Evolutionary conservation across 2,329 filamentous ascomycete genomes (phyloP), one percentile per base, ranked within the genome.

Genomic region (Daldinia eschscholtzii): DNA sequence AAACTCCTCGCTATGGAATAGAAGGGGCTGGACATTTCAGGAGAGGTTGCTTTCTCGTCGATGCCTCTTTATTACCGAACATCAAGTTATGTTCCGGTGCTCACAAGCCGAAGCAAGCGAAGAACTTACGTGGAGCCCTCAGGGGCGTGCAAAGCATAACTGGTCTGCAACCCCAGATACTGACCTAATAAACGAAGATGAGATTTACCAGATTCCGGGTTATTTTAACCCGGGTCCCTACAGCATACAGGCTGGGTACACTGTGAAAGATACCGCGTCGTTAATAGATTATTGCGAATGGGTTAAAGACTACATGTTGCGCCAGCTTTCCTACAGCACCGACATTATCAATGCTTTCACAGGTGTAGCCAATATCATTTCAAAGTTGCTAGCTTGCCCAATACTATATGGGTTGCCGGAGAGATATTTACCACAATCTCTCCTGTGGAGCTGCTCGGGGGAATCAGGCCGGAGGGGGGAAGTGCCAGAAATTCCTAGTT

Each of bases 361-460:
- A 9, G 44, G 44, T 10, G 23, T 48, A 48, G 44, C 44, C 12
- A 48, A 48, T 13, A 13, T 4, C 44, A 6, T 48, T 9, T 48
- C 20, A 10, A 26, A 6, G 44, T n/a, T 48, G 12, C 44, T 48
- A 28, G 23, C 23, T 48, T 48, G 20, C 23, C 12, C 44, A 28
- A 64, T 66, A 33, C 13, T 70, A 2, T 70, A 55, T 26, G 61
- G 64, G 5, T 20, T 71, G 12, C 67, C 70, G 13, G 67, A 71
- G 59, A 70, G 48, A 63, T 64, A 65, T n/a, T 13, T 71, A 7
- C 28, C 61, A 0, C 50, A 56, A 10, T 67, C 64, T 50, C 70
- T 71, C 37, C 28, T 60, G 9, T 71, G 70, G 70, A 37, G 48
- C 13, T 56, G 56, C 5, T 46, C 46, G 4, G 46, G 61, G 0